Base-by-base conservation (phyloP, 1,139 yeast genomes). In the Debaryomyces nepalensis region DNA sequence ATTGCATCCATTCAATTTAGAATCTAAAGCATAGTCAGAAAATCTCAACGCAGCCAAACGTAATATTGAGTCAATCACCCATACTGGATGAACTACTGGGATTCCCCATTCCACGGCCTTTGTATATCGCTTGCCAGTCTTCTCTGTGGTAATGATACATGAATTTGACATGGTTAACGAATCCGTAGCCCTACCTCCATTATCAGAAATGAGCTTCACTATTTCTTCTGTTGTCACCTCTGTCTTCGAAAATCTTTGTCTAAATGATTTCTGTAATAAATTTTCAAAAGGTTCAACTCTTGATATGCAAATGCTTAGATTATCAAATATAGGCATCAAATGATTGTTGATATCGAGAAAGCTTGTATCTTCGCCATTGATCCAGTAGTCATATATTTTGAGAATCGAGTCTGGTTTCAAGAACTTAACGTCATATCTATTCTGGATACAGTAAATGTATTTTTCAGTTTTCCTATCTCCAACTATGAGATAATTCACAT, bases 41-140 rank as follows among this genome's bases (percentile, higher is more conserved):
- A 68, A 70, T 21, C 75, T 77, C 39, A 88, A 59, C 2, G 80
- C 69, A 0, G 88, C 89, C 3, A 77, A 79, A 47, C 96, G 67
- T 34, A 70, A 66, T 3, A 80, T 58, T 36, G 87, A 79, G 57
- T 87, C 88, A 15, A 75, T 54, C 3, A 90, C 61, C 95, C 95
- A 90, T 40, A 78, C 64, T 0, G 95, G 93, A 57, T 86, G 90
- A 3, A 88, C 79, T 1, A 82, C 75, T 0, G 87, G 85, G 3
- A 82, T 77, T 4, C 70, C 70, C 91, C 93, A 84, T 54, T 81
- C 82, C 5, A 70, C 44, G 1, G 93, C 90, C 58, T 78, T 82
- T 21, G 66, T 68, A 54, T 73, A 85, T 47, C 95, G 69, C 45
- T 75, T 77, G 0, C 96, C 96, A 14, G 63, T 54, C 21, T 65